These are phyloP conservation scores for Castanea mollissima DNA, from an alignment of 306 rosid genomes.

Conservation along the genomic window DNA sequence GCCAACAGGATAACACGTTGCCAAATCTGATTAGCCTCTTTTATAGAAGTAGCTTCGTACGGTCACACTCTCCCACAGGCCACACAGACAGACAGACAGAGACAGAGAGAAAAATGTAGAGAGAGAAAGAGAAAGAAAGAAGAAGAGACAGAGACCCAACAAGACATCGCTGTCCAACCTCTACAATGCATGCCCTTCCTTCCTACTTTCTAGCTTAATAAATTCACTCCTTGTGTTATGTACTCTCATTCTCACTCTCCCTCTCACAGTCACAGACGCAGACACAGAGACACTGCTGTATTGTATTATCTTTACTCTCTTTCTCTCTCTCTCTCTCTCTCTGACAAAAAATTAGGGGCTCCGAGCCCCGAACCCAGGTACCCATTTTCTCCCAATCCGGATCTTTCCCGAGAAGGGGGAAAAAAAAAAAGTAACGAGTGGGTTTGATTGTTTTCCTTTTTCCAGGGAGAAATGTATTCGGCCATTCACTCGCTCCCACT, in stretches of 20 bases:
- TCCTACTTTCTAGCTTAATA: too few species aligned
- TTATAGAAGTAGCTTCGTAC: neutral
- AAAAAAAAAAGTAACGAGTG: constrained; percentile 9
- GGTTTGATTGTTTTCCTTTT: constrained; percentile 6
- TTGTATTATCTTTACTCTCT: neutral
- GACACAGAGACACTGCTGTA: too few species aligned
- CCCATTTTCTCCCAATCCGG: constrained; percentile 16
- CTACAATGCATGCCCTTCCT: constrained; percentile 26
- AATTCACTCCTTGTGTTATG: neutral
- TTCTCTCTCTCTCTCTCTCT: neutral
- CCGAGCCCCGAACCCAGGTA: constrained; percentile 37
- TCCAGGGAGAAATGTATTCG: constrained; percentile 45
- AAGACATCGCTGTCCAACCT: constrained; percentile 50
- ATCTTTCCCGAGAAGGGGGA: neutral
- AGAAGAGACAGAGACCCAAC: constrained; percentile 36
- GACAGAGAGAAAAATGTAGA: neutral
- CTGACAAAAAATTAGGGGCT: constrained; percentile 21
- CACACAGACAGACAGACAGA: neutral
- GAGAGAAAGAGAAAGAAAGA: neutral
- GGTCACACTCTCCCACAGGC: constrained; percentile 6
- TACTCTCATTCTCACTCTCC: neutral
- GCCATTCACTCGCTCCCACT: constrained; percentile 49
- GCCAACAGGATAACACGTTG: constrained; percentile 29
- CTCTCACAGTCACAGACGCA: neutral
- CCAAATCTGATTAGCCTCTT: constrained; percentile 23